Conservation (phyloP, 2,329 filamentous ascomycete genomes). For the Aspergillus fructus region DNA sequence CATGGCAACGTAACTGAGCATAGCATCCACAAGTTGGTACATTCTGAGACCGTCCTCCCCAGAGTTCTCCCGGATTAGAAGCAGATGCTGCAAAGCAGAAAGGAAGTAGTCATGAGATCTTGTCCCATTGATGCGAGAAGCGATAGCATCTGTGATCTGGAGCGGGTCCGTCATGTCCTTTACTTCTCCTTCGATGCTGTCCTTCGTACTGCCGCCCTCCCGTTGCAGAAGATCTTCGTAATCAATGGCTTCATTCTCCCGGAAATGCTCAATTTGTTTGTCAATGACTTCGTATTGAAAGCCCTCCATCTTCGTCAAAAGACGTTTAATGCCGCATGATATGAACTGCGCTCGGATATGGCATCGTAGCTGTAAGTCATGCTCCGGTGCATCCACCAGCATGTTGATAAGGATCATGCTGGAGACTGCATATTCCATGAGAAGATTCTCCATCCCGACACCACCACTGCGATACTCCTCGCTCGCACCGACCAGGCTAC, state of each 20-base stretch:
- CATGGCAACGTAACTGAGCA: constrained; percentile 99
- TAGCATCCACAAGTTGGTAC: constrained; percentile 98
- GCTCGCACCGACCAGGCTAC: constrained; percentile 91
- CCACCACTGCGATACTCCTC: constrained; percentile 94
- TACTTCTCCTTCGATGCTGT: constrained; percentile 78
- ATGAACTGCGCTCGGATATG: constrained; percentile 96
- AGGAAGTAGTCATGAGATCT: constrained; percentile 93
- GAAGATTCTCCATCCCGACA: constrained; percentile 95
- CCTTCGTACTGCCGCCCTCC: constrained; percentile 86
- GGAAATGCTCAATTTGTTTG: constrained; percentile 94
- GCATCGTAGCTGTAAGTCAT: constrained; percentile 84
- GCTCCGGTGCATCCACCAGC: constrained; percentile 86
- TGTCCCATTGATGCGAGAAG: constrained; percentile 76
- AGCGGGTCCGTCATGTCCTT: constrained; percentile 90
- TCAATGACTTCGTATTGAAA: constrained; percentile 99
- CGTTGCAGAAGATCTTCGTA: constrained; percentile 95
- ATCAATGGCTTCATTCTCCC: constrained; percentile 92
- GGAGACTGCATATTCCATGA: constrained; percentile 98
- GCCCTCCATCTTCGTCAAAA: constrained; percentile 93
- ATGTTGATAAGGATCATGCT: constrained; percentile 95
- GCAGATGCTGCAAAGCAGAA: constrained; percentile 89
- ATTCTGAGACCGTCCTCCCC: constrained; percentile 88
- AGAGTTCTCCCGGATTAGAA: constrained; percentile 88
- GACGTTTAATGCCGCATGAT: constrained; percentile 90
- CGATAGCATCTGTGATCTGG: constrained; percentile 93